Conservation (phyloP, 129 eudicot species). For the Cynara cardunculus region DNA sequence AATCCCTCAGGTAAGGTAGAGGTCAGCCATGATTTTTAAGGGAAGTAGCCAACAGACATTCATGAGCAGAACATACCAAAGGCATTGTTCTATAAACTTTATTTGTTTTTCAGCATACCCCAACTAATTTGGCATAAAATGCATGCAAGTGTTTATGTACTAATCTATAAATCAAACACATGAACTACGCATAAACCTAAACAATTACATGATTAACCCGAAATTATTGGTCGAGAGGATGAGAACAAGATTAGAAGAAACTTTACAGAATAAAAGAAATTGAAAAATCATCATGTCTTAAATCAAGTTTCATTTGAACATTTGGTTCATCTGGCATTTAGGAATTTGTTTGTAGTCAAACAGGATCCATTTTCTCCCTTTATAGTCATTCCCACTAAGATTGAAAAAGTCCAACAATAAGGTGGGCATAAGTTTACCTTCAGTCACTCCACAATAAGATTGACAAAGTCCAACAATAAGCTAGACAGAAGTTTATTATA, state of each 20-base stretch:
- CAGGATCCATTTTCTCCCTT: background rate
- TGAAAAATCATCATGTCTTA: slow-evolving; percentile 2
- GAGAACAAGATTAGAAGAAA: background rate
- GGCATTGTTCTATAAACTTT: background rate
- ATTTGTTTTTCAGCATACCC: background rate
- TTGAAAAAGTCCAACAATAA: background rate
- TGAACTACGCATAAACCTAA: background rate
- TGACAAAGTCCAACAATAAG: background rate
- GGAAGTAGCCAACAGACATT: background rate
- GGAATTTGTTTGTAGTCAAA: slow-evolving; percentile 5
- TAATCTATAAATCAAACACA: background rate
- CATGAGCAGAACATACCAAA: background rate
- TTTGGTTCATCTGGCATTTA: slow-evolving; percentile 2
- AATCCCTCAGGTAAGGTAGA: background rate
- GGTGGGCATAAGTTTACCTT: background rate
- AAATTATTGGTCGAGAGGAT: background rate
- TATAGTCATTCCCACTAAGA: background rate
- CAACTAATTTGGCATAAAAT: background rate
- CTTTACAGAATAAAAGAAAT: background rate
- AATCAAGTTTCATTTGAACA: slow-evolving; percentile 1
- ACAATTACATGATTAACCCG: background rate
- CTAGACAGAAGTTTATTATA: background rate
- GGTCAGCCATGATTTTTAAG: background rate
- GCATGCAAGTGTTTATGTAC: background rate
- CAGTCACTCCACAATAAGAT: background rate